Conservation (phyloP, 345 rosid species). For the Physaria fendleri region DNA sequence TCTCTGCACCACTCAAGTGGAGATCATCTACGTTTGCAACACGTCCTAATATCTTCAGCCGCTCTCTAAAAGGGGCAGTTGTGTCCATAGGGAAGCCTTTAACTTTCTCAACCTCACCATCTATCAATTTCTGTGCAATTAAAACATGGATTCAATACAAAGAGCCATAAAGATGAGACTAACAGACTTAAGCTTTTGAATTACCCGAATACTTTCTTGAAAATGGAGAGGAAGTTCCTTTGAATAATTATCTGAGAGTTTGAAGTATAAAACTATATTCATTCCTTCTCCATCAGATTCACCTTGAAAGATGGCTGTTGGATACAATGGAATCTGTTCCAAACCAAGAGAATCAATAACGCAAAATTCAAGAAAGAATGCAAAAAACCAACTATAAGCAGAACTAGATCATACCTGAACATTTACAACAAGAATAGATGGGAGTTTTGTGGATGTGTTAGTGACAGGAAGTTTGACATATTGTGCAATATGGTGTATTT, state of each 20-base stretch:
- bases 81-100: constrained; percentile 82
- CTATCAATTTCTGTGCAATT: constrained; percentile 61
- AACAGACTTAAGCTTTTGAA: background rate
- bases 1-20: constrained; percentile 80
- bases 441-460: constrained; percentile 51
- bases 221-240: constrained; percentile 53
- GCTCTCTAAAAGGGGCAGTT: constrained; percentile 66
- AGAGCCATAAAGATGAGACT: background rate
- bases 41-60: constrained; percentile 92
- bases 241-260: constrained; percentile 53
- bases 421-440: constrained; percentile 75
- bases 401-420: constrained; percentile 57
- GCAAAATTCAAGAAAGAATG: background rate
- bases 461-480: constrained; percentile 67
- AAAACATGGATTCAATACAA: constrained; percentile 14
- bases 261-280: constrained; percentile 63
- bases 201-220: constrained; percentile 59
- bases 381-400: background rate
- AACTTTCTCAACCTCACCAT: constrained; percentile 89
- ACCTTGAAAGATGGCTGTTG: constrained; percentile 65
- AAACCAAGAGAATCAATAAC: background rate
- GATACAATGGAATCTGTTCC: constrained; percentile 81
- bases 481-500: constrained; percentile 73
- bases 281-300: constrained; percentile 86
- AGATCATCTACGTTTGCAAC: constrained; percentile 90